Evolutionary conservation across 1,284 basidiomycete species (phyloP).

Genomic region (Athelia sp.): DNA sequence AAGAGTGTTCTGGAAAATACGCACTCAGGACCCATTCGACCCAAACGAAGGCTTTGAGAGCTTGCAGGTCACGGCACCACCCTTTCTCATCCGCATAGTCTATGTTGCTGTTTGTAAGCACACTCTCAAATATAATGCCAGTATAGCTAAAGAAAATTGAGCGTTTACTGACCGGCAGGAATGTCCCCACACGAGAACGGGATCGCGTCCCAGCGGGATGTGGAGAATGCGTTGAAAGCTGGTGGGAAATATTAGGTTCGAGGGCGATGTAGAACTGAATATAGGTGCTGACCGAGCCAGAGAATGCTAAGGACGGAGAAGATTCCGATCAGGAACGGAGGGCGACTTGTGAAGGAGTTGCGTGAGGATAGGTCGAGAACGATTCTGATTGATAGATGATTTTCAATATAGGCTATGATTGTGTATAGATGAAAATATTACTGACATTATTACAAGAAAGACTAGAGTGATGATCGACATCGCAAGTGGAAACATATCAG

Average conservation of each 20-base stretch:
- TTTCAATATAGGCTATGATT: background rate
- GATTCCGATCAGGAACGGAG: constrained; percentile 42
- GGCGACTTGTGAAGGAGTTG: constrained; percentile 38
- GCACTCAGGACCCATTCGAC: constrained; percentile 47
- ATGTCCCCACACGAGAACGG: constrained; percentile 44
- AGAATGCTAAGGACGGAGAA: constrained; percentile 41
- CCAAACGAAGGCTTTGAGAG: constrained; percentile 54
- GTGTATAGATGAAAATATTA: constrained; percentile 11
- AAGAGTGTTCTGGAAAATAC: constrained; percentile 17
- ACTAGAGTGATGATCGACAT: constrained; percentile 48
- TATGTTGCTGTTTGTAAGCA: constrained; percentile 13
- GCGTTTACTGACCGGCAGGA: constrained; percentile 32
- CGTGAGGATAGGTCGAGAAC: constrained; percentile 34
- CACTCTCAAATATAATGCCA: background rate
- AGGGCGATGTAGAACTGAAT: background rate
- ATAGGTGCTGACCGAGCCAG: constrained; percentile 43
- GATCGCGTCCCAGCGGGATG: constrained; percentile 45
- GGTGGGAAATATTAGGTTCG: constrained; percentile 1
- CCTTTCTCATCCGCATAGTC: constrained; percentile 39
- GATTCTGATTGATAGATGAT: constrained; percentile 26
- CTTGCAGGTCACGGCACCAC: constrained; percentile 53
- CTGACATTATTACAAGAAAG: constrained; percentile 36
- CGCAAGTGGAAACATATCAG: constrained; percentile 54
- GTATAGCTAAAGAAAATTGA: background rate
- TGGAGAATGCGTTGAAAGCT: constrained; percentile 61